Evolutionary conservation across 2,329 filamentous ascomycete species (phyloP).

Genomic region (Claviceps lovelessii): DNA sequence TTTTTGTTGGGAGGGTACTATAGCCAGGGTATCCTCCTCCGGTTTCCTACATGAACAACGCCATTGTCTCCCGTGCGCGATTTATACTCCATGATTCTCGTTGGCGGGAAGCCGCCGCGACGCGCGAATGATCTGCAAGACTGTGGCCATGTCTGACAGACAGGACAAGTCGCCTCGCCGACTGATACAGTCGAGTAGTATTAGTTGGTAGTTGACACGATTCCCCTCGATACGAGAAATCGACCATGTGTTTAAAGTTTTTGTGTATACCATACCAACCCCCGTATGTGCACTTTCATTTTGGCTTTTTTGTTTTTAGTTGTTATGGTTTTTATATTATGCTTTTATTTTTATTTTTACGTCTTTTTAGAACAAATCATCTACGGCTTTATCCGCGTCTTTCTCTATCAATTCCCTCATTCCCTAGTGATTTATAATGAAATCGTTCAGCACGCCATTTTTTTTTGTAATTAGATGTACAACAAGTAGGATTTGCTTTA

Average conservation of each 20-base stretch:
- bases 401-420: slow-evolving; percentile 91
- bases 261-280: neutral
- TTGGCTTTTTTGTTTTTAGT: neutral
- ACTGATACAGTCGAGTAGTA: neutral
- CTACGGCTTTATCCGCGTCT: slow-evolving; percentile 83
- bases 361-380: slow-evolving; percentile 55
- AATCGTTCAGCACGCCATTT: slow-evolving; percentile 10
- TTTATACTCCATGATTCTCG: neutral
- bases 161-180: neutral
- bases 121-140: neutral
- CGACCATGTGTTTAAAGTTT: neutral
- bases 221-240: neutral
- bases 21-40: neutral
- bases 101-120: neutral
- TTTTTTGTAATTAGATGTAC: neutral
- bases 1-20: neutral
- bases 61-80: neutral
- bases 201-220: neutral
- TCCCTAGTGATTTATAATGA: slow-evolving; percentile 41
- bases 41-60: neutral
- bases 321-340: neutral
- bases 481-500: slow-evolving; percentile 27
- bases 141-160: neutral
- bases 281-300: neutral
- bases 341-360: neutral